Evolutionary conservation across 2,329 filamentous ascomycete genomes (phyloP).

Genomic region (Biscogniauxia sp.): DNA sequence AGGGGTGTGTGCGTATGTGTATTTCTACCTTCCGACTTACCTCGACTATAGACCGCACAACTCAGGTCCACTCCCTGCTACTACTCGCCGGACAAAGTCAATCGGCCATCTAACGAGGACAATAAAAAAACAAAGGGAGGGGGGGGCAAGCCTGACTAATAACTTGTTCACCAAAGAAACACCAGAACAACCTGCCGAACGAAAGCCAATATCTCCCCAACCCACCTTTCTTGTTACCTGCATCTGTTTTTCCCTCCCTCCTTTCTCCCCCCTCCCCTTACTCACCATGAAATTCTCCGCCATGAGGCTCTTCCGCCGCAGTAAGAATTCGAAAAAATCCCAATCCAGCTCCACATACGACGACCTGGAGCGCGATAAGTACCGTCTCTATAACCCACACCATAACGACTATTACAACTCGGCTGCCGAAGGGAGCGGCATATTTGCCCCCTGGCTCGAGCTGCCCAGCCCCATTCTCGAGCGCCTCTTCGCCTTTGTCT

Average conservation of each 20-base stretch:
- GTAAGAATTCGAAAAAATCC: constrained; percentile 30
- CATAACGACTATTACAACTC: constrained; percentile 22
- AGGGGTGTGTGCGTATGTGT: too few species aligned
- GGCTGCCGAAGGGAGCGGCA: constrained; percentile 19
- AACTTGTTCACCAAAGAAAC: not conserved
- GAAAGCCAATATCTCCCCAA: not conserved
- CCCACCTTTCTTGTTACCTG: not conserved
- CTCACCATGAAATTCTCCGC: constrained; percentile 28
- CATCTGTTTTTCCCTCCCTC: not conserved
- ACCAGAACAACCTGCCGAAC: not conserved
- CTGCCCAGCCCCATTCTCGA: constrained; percentile 70
- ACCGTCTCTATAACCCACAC: constrained; percentile 26
- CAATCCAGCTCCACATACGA: constrained; percentile 18
- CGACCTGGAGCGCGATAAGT: constrained; percentile 29
- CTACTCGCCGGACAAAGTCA: too few species aligned
- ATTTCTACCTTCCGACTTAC: too few species aligned
- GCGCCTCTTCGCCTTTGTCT: constrained; percentile 77
- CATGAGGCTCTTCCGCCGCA: constrained; percentile 34
- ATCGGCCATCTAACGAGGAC: too few species aligned
- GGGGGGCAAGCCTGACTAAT: not conserved
- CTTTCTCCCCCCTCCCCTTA: not conserved
- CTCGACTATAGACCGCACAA: too few species aligned
- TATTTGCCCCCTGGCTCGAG: constrained; percentile 34
- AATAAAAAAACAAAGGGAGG: not conserved
- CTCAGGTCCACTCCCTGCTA: too few species aligned